These are phyloP conservation scores for Polygonum maritimum DNA, from an alignment of 148 eudicot species.

Conservation along the genomic window DNA sequence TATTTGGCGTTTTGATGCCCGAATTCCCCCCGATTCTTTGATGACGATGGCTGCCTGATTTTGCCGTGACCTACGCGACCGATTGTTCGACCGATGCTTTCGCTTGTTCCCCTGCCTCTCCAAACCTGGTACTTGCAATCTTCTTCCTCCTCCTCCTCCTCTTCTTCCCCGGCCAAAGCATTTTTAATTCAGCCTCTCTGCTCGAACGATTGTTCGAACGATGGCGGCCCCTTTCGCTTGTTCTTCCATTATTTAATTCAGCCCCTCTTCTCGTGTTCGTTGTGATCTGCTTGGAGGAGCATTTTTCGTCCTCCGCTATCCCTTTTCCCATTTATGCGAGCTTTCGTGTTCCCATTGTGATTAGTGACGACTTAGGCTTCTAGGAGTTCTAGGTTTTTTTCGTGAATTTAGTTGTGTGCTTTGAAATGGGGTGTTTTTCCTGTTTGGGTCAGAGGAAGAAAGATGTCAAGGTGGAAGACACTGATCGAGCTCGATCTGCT, in stretches of 20 bases:
- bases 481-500: slow-evolving; percentile 44
- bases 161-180: no score
- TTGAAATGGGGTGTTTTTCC: slow-evolving; percentile 37
- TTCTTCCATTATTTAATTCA: not conserved
- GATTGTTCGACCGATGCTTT: no score
- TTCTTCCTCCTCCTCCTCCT: no score
- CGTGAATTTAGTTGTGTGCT: not conserved
- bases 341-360: not conserved
- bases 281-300: slow-evolving; percentile 8
- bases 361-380: slow-evolving; percentile 15
- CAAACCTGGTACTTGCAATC: no score
- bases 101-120: no score
- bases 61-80: no score
- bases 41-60: no score
- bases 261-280: slow-evolving; percentile 5
- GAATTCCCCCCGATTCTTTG: no score
- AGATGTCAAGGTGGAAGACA: slow-evolving; percentile 28
- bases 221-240: no score
- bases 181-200: no score
- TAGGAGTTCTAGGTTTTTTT: slow-evolving; percentile 9
- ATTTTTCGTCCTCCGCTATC: not conserved
- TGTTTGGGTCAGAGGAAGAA: slow-evolving; percentile 24
- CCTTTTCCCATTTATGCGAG: not conserved
- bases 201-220: no score
- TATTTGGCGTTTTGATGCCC: no score